Percentiles rank a stretch among this genome's conserved stretches.
Conservation (phyloP, 192 early-diverging fungal species). For the Coemansia sp. region DNA sequence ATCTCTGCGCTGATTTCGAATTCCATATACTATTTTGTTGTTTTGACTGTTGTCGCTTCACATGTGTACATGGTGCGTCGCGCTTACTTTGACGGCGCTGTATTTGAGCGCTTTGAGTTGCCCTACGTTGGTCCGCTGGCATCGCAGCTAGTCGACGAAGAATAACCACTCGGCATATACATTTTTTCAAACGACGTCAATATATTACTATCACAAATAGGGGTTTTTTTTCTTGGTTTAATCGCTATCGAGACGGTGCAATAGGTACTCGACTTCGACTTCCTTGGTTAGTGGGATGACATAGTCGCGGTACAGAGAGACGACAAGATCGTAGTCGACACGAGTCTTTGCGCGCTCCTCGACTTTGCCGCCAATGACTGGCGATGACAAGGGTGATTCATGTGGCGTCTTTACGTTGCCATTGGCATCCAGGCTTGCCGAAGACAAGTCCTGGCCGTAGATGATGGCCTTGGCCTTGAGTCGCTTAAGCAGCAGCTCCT, state of each 20-base stretch:
- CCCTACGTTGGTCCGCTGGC: constrained; percentile 73
- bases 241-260: constrained; percentile 64
- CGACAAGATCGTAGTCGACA: constrained; percentile 83
- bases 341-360: constrained; percentile 53
- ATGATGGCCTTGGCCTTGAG: constrained; percentile 88
- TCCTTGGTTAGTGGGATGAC: constrained; percentile 98
- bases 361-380: constrained; percentile 23
- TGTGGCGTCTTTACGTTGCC: constrained; percentile 14
- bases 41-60: constrained; percentile 15
- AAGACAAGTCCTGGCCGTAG: constrained; percentile 86
- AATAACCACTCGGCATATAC: constrained; percentile 43
- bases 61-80: constrained; percentile 56
- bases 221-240: neutral
- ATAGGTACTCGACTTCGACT: constrained; percentile 93
- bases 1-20: constrained; percentile 43
- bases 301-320: constrained; percentile 88
- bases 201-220: neutral
- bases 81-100: constrained; percentile 71
- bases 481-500: constrained; percentile 78
- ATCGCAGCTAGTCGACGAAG: constrained; percentile 67
- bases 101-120: constrained; percentile 70
- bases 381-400: neutral
- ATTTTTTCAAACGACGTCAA: neutral
- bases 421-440: constrained; percentile 30
- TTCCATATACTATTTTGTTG: constrained; percentile 47